phyloP scores from a whole-genome alignment of 2,329 filamentous ascomycete genomes.

The Fonsecaea erecta region DNA sequence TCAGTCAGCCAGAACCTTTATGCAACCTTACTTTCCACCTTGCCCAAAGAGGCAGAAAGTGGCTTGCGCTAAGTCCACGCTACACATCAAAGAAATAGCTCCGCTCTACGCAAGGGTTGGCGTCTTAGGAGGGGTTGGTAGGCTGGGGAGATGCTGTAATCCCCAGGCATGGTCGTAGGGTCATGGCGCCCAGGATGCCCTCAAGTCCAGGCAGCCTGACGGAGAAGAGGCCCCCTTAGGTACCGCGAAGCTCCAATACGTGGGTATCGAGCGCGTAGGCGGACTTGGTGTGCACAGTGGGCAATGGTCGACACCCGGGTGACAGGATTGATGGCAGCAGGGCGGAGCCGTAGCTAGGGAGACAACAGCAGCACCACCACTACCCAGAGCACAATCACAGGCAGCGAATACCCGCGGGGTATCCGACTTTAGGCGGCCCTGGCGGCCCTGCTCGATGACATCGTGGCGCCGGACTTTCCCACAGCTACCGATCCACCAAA shows the following conservation, averaged over 20 bases:
- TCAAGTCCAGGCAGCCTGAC: not conserved
- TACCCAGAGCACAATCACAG: not conserved
- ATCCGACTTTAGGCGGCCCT: not conserved
- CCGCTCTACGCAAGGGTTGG: not conserved
- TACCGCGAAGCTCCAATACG: not conserved
- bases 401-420: not conserved
- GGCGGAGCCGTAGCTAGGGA: too few relatives aligned
- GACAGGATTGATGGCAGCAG: not conserved
- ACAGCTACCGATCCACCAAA: not conserved
- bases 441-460: not conserved
- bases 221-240: not conserved
- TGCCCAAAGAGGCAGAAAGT: slow-evolving; percentile 19
- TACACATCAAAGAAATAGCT: not conserved
- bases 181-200: not conserved
- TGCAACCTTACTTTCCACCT: slow-evolving; percentile 23
- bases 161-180: not conserved
- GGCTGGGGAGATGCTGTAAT: slow-evolving; percentile 1
- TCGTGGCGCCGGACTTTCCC: not conserved
- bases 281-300: not conserved
- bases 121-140: not conserved
- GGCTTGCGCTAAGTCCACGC: slow-evolving; percentile 13
- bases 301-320: not conserved
- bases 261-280: not conserved
- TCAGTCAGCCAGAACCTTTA: slow-evolving; percentile 27
- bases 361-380: not conserved